Evolutionary conservation across 768 basidiomycete species (phyloP).

Genomic region (Kwoniella shandongensis): DNA sequence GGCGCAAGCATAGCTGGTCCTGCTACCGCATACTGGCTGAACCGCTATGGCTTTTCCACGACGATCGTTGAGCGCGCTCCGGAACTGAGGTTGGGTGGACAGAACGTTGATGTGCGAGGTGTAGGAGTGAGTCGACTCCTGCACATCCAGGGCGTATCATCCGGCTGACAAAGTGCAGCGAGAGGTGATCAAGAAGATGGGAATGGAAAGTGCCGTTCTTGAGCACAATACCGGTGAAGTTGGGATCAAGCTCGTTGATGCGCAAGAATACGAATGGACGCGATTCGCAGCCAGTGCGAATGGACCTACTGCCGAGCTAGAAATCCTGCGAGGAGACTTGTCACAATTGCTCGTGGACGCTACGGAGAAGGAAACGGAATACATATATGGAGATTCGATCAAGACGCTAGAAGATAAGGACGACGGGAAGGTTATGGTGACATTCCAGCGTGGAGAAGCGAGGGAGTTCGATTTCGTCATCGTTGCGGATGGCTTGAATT

Average conservation of each 20-base stretch:
- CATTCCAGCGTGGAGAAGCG: conserved; percentile 28
- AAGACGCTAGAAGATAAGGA: conserved; percentile 20
- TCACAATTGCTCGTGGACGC: conserved; percentile 31
- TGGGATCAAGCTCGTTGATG: conserved; percentile 36
- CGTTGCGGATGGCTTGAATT: conserved; percentile 34
- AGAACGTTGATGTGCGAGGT: conserved; percentile 40
- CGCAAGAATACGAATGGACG: conserved; percentile 23
- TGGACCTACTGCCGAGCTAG: conserved; percentile 34
- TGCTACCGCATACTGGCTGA: conserved; percentile 37
- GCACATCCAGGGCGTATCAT: too few species aligned
- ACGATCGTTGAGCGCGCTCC: conserved; percentile 44
- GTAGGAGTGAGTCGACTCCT: conserved; percentile 15
- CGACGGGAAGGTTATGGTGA: conserved; percentile 23
- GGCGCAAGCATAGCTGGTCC: conserved; percentile 49
- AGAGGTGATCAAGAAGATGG: conserved; percentile 38
- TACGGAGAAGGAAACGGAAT: conserved; percentile 17
- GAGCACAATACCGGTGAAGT: conserved; percentile 27
- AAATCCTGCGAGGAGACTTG: conserved; percentile 46
- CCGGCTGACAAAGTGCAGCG: not conserved
- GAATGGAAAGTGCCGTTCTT: conserved; percentile 18
- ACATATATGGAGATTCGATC: conserved; percentile 33
- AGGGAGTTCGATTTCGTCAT: conserved; percentile 38
- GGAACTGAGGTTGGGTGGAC: conserved; percentile 30
- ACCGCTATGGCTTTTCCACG: conserved; percentile 18
- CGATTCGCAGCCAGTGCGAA: conserved; percentile 20